phyloP scores from a whole-genome alignment of 306 rosid genomes.

The Quercus gilva region DNA sequence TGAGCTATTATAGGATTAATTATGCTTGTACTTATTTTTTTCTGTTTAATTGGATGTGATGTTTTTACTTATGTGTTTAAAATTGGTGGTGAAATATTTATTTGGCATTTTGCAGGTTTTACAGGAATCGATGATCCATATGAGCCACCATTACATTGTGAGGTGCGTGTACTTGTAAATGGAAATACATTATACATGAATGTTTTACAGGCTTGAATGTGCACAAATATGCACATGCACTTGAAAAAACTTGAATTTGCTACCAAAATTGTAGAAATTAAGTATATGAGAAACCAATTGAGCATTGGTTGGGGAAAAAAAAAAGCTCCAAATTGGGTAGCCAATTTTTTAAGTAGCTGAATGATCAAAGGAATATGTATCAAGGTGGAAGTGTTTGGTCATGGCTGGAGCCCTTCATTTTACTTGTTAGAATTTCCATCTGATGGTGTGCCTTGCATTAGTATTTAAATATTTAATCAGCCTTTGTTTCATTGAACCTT shows the following conservation, averaged over 20 bases:
- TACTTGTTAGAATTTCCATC: not conserved
- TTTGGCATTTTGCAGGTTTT: slow-evolving; percentile 65
- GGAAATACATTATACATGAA: slow-evolving; percentile 8
- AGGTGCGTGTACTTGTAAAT: slow-evolving; percentile 47
- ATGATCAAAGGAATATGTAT: not conserved
- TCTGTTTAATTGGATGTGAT: not conserved
- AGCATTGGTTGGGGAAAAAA: not conserved
- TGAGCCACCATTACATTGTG: slow-evolving; percentile 72
- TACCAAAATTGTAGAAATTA: not conserved
- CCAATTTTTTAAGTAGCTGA: not conserved
- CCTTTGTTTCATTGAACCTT: slow-evolving; percentile 3
- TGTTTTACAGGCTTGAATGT: not conserved
- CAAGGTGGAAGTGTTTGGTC: not conserved
- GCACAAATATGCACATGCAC: not conserved
- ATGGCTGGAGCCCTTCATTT: not conserved
- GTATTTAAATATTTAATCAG: not conserved
- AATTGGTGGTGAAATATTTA: slow-evolving; percentile 2
- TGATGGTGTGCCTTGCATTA: slow-evolving; percentile 1
- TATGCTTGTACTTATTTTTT: not conserved
- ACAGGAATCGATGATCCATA: slow-evolving; percentile 95
- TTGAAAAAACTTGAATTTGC: not conserved
- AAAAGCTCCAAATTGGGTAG: not conserved
- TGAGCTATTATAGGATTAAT: not conserved
- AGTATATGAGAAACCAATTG: not conserved
- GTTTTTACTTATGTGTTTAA: not conserved